Conservation (phyloP, 164 flowering plant species). For the Magnolia changhungtana region DNA sequence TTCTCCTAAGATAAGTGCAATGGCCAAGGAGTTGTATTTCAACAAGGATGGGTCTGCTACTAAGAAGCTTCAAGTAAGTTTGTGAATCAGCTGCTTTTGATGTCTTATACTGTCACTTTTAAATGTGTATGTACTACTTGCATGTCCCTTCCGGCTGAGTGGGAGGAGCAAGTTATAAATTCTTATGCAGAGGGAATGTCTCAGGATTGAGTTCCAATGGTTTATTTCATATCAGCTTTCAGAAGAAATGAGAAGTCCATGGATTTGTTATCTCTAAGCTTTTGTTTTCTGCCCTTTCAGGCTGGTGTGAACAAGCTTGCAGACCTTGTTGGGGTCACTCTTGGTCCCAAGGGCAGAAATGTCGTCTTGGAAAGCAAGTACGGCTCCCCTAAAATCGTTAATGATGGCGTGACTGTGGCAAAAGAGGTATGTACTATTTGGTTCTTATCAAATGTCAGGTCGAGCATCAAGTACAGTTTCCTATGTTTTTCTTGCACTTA, state of each 20-base stretch:
- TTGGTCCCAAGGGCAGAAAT: conserved; percentile 97
- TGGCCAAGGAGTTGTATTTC: conserved; percentile 91
- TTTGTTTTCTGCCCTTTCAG: conserved; percentile 29
- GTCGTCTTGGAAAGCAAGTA: conserved; percentile 98
- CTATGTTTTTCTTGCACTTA: no score
- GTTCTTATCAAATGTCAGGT: no score
- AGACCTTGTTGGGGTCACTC: conserved; percentile 95
- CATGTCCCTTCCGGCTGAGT: background rate
- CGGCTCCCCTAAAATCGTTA: conserved; percentile 95
- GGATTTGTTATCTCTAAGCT: background rate
- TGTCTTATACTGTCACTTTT: background rate
- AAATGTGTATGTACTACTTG: background rate
- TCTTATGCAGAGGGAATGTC: no score
- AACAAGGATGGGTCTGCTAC: conserved; percentile 92
- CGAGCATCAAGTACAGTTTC: no score
- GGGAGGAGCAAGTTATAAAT: background rate
- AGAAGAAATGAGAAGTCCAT: background rate
- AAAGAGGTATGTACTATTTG: conserved; percentile 42
- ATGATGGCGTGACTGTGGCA: conserved; percentile 98
- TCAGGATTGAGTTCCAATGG: no score
- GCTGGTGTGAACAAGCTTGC: conserved; percentile 97
- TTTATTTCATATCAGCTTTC: background rate
- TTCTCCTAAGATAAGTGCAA: conserved; percentile 47
- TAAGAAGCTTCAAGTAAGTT: conserved; percentile 78
- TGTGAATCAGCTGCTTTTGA: background rate